phyloP scores from a whole-genome alignment of 345 rosid genomes.

The Moringa oleifera region DNA sequence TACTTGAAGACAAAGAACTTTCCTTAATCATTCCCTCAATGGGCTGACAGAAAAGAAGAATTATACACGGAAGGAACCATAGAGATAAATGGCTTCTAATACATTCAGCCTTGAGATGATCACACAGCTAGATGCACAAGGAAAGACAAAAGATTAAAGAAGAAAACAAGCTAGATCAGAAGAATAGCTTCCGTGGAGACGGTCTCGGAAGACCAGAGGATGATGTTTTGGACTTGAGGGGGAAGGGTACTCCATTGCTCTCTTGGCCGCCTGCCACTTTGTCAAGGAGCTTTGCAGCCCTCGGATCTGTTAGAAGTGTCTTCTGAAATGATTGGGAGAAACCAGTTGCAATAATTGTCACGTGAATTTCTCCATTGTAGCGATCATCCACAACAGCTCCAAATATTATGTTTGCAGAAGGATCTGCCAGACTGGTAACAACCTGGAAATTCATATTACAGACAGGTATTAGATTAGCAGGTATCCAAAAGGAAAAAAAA shows the following conservation, averaged over 20 bases:
- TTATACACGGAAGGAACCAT: background rate
- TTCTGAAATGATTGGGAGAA: constrained; percentile 95
- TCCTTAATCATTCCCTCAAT: no score
- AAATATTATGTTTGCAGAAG: constrained; percentile 97
- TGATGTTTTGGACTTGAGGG: constrained; percentile 36
- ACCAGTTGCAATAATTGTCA: constrained; percentile 92
- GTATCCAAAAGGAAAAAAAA: background rate
- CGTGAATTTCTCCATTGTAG: constrained; percentile 90
- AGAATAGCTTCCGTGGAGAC: constrained; percentile 70
- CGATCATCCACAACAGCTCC: constrained; percentile 98
- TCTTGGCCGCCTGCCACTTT: constrained; percentile 51
- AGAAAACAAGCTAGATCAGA: constrained; percentile 21
- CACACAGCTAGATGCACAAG: constrained; percentile 24
- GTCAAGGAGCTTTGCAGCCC: constrained; percentile 54
- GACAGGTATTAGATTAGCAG: background rate
- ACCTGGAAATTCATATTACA: constrained; percentile 41
- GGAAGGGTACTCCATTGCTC: constrained; percentile 45
- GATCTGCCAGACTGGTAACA: constrained; percentile 95
- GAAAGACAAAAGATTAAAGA: constrained; percentile 1
- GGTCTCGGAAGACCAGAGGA: constrained; percentile 46
- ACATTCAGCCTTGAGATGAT: constrained; percentile 25
- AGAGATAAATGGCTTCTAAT: constrained; percentile 3
- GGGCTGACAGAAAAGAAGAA: no score
- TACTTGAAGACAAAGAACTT: no score
- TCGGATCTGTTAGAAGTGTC: constrained; percentile 70